Base-by-base conservation (phyloP, 495 filamentous ascomycete genomes). In the Melanomma pulvis-pyrius region DNA sequence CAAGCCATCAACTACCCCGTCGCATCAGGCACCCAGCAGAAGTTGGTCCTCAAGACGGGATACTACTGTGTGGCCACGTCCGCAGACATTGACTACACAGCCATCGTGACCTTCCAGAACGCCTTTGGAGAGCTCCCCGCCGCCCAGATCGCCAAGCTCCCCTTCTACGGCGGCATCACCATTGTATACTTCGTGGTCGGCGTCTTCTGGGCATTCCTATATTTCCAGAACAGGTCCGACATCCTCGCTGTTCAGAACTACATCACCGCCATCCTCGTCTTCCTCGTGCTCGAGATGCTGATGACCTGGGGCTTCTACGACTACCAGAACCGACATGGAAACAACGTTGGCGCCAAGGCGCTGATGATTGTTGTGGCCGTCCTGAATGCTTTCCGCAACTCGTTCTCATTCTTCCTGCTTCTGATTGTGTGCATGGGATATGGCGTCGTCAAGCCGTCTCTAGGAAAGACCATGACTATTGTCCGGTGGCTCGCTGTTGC, bases 361-460 rank as follows among this genome's bases (percentile, higher is more conserved):
- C 80, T 97, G 44, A 90, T 99, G 82, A 83, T 97, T 19, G 78
- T 97, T 34, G 96, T 97, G 9, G 91, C 92, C 58, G 81, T 98
- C 49, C 84, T 99, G 22, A 97, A 96, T 75, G 94, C 94, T 6
- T 91, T 85, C 47, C 86, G 94, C 60, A 99, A 98, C 74, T 96
- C 93, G 0, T 97, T 99, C 76, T 97, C 93, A 24, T 99, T 99
- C 82, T 98, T 99, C 82, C 84, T 99, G 29, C 88, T 99, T 0
- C 87, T 99, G 28, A 99, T 99, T 62, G 94, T 98, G 25, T 99
- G 94, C 77, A 98, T 99, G 94, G 94, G 94, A 50, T 99, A 99
- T 69, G 94, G 94, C 72, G 94, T 99, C 24, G 94, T 98, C 64
- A 97, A 97, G 76, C 93, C 88, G 6, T 90, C 87, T n/a, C 82